A percentile compares a stretch with the other conserved stretches of the same genome.
Evolutionary conservation across 2,329 filamentous ascomycete species (phyloP).

Genomic region (Colletotrichum horii): DNA sequence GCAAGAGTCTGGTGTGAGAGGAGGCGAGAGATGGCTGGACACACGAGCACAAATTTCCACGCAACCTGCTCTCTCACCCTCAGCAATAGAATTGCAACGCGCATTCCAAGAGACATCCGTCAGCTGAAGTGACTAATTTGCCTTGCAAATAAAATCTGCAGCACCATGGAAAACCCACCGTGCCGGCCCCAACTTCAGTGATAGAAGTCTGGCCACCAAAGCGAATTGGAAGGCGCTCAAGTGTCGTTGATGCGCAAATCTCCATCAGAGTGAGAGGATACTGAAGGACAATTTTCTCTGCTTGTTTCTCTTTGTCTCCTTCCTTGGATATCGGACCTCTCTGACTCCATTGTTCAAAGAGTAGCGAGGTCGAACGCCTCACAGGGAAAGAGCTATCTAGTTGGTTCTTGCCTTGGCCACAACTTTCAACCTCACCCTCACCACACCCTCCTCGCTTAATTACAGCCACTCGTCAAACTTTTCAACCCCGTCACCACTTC

Average conservation of each 20-base stretch:
- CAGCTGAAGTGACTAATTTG: neutral
- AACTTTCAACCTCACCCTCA: neutral
- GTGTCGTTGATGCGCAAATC: neutral
- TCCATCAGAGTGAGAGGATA: neutral
- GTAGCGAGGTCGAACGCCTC: neutral
- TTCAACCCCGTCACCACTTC: neutral
- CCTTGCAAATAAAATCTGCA: neutral
- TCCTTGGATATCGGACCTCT: neutral
- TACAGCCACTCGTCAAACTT: neutral
- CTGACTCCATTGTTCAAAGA: neutral
- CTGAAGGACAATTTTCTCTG: neutral
- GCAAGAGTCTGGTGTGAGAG: no score
- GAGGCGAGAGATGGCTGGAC: no score
- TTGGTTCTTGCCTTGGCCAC: neutral
- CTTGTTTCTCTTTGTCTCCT: neutral
- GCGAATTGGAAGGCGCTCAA: neutral
- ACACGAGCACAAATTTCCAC: no score
- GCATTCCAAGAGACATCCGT: no score
- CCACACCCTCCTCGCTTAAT: neutral
- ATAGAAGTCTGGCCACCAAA: neutral
- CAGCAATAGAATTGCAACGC: no score
- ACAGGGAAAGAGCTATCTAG: neutral
- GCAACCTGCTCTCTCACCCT: no score
- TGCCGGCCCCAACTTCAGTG: neutral
- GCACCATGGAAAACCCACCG: neutral